Evolutionary conservation across 2,329 filamentous ascomycete species (phyloP), one percentile per base, ranked within the genome.

Genomic region (Phialophora macrospora): DNA sequence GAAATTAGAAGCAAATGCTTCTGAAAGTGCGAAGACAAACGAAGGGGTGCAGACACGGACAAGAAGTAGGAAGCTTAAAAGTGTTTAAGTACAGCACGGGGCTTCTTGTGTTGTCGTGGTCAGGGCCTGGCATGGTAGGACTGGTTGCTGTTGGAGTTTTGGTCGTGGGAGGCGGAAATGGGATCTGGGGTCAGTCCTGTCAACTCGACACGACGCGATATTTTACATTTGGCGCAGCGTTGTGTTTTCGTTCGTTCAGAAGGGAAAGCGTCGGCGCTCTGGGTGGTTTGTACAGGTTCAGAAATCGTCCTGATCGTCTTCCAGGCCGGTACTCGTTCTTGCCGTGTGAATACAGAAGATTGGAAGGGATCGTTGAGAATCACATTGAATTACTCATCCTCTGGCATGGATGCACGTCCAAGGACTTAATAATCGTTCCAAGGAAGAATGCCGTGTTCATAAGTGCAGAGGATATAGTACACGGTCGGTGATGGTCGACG

Each of bases 31-130:
- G 17, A 58, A 64, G 63, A 41, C 52, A 52, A 22, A 22, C 7
- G 30, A 46, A 20, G 28, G 52, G 30, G 28, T 62, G 7, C 63
- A 65, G 26, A 65, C 58, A 17, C 51, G 63, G 46, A 62, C 54
- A 3, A 54, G 54, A 41, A 57, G 49, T 17, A 61, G 58, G 58
- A 57, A 38, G 7, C 28, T 28, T 24, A 63, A 44, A 22, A 34
- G 11, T 14, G 32, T 52, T 26, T 64, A 55, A 64, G 5, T 60
- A 17, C 20, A 11, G 6, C 11, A 38, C 11, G n/a, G 14, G 6
- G 8, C 26, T 46, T 46, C 34, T 32, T 41, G 28, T 32, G 17
- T n/a, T 17, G 30, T 17, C 32, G 8, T 22, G 1, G 20, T 24
- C 8, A 51, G 9, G 3, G 24, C 20, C n/a, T 51, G 38, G 17